Conservation (phyloP, 805 yeast species). For the Saturnispora saitoi region DNA sequence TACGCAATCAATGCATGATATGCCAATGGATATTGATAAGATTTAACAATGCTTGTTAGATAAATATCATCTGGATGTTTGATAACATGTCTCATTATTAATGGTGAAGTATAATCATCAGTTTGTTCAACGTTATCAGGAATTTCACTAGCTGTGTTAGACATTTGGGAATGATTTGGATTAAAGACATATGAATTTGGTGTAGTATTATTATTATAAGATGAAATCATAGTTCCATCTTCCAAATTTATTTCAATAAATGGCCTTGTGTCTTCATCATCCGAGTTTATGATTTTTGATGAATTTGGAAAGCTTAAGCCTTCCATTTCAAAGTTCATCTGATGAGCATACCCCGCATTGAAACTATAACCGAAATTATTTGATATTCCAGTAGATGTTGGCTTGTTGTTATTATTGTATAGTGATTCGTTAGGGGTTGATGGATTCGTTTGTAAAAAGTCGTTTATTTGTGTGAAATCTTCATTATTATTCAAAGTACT, state of each 20-base stretch:
- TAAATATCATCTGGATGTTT: conserved; percentile 43
- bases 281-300: conserved; percentile 8
- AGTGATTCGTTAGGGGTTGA: conserved; percentile 24
- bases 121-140: conserved; percentile 32
- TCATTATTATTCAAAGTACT: conserved; percentile 14
- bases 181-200: conserved; percentile 40
- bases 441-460: conserved; percentile 21
- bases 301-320: conserved; percentile 1
- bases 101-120: conserved; percentile 46
- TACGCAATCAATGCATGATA: conserved; percentile 53
- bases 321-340: conserved; percentile 9
- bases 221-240: conserved; percentile 24
- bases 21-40: conserved; percentile 55
- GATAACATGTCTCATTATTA: conserved; percentile 48
- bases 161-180: conserved; percentile 43
- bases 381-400: not conserved
- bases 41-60: conserved; percentile 33
- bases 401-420: not conserved
- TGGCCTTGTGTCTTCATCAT: conserved; percentile 23
- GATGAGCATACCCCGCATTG: conserved; percentile 8
- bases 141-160: conserved; percentile 39
- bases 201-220: conserved; percentile 27
- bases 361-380: not conserved
- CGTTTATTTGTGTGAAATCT: conserved; percentile 17
- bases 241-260: conserved; percentile 24